These are phyloP conservation scores for Penicillium crystallinum DNA, from an alignment of 495 filamentous ascomycete species.

Conservation along the genomic window DNA sequence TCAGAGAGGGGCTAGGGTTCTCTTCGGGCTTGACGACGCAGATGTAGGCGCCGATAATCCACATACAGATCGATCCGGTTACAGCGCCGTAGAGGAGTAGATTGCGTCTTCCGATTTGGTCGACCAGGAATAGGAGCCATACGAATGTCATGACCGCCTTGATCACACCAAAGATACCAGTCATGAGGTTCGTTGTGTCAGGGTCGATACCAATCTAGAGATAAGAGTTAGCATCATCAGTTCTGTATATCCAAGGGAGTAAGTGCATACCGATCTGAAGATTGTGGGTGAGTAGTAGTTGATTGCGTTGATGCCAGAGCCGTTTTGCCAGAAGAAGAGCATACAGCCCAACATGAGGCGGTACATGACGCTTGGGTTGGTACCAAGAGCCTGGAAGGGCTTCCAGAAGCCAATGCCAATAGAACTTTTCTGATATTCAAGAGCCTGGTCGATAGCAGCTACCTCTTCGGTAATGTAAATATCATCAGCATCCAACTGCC, in stretches of 20 bases:
- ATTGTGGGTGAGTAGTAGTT: conserved; percentile 62
- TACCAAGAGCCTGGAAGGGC: conserved; percentile 54
- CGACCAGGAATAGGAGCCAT: conserved; percentile 65
- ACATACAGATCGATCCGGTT: conserved; percentile 64
- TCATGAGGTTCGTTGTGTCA: conserved; percentile 38
- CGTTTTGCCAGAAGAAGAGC: conserved; percentile 66
- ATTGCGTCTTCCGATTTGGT: conserved; percentile 62
- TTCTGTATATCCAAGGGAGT: neutral
- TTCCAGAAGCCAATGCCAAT: conserved; percentile 63
- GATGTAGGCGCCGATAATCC: conserved; percentile 64
- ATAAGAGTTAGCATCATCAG: neutral
- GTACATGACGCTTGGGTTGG: conserved; percentile 46
- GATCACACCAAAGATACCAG: conserved; percentile 48
- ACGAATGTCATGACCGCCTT: conserved; percentile 53
- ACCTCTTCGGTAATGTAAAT: conserved; percentile 65
- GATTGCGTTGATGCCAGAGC: conserved; percentile 62
- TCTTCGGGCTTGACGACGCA: conserved; percentile 53
- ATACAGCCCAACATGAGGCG: conserved; percentile 62
- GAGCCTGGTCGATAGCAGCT: conserved; percentile 51
- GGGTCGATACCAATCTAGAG: conserved; percentile 44
- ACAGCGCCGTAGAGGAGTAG: conserved; percentile 66
- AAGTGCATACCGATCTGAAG: conserved; percentile 36
- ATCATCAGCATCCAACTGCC: conserved; percentile 52
- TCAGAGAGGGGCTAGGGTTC: conserved; percentile 35
- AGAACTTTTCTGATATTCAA: conserved; percentile 50